Percentiles rank a stretch among this genome's conserved stretches.
phyloP scores from a whole-genome alignment of 352 stramenopile genomes.

The Pythium periplocum region DNA sequence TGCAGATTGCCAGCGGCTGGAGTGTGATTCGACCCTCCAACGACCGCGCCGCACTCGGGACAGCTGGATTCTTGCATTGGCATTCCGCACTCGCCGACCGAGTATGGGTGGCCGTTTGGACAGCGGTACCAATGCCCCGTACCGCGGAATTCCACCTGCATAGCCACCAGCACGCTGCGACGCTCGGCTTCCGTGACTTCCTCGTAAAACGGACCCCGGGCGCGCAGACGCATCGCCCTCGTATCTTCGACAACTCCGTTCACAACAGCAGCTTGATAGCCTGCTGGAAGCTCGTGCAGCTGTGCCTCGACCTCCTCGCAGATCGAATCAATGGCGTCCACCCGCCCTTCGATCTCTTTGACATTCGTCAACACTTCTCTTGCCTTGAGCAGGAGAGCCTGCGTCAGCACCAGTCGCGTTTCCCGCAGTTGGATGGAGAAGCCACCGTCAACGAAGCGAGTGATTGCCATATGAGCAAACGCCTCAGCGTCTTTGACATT shows the following conservation, averaged over 20 bases:
- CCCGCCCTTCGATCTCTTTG: no score
- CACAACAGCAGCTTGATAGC: no score
- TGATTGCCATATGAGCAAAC: no score
- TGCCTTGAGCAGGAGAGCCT: slow-evolving; percentile 16
- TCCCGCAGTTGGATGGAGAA: no score
- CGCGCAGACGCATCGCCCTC: not conserved
- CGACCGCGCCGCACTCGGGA: slow-evolving; percentile 55
- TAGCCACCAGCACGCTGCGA: slow-evolving; percentile 23
- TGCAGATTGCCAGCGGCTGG: no score
- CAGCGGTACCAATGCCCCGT: slow-evolving; percentile 70
- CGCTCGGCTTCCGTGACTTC: slow-evolving; percentile 24
- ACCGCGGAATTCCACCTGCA: slow-evolving; percentile 25
- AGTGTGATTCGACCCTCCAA: slow-evolving; percentile 52
- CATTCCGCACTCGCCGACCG: slow-evolving; percentile 76
- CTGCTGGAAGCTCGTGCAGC: no score
- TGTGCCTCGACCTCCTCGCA: no score
- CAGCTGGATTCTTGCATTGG: slow-evolving; percentile 63
- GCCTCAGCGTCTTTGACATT: no score
- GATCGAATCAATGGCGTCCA: no score
- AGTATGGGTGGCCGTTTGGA: slow-evolving; percentile 77
- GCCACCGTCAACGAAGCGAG: no score
- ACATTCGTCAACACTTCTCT: slow-evolving; percentile 10
- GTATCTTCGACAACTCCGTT: no score
- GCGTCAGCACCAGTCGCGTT: slow-evolving; percentile 17
- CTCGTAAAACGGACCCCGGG: slow-evolving; percentile 27